Base-by-base conservation (phyloP, 768 basidiomycete species). In the Mycena floridula region DNA sequence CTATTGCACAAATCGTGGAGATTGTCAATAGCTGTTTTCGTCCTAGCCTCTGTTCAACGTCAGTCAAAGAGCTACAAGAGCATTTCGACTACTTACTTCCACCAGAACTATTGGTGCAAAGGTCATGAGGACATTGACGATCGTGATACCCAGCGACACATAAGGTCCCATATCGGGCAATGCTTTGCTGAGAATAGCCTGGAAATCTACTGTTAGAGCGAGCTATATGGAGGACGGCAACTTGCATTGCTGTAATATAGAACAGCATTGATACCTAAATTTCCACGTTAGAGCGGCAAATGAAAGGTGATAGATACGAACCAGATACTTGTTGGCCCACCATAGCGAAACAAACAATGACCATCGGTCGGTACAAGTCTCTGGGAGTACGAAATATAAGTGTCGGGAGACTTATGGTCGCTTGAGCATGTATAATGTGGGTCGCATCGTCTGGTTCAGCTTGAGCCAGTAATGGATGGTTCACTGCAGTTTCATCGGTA, bases 161-260 rank as follows among this genome's bases (percentile, higher is more conserved):
- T 89, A 85, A 16, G 89, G 79, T 0, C 87, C 92, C 20, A 82
- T 60, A 15, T 85, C 74, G 13, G 92, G 90, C 44, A 96, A 67
- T 3, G 89, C 74, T 47, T 78, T 85, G 21, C 82, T 77, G 21
- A 96, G 74, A 51, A 96, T 96, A n/a, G n/a, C n/a, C n/a, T n/a
- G n/a, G n/a, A n/a, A n/a, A n/a, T n/a, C n/a, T n/a, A n/a, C n/a
- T n/a, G n/a, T n/a, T n/a, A n/a, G n/a, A n/a, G n/a, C n/a, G n/a
- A n/a, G n/a, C n/a, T n/a, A n/a, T n/a, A n/a, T n/a, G n/a, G n/a
- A n/a, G n/a, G n/a, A n/a, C n/a, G n/a, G n/a, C n/a, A n/a, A n/a
- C n/a, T n/a, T 39, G 82, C 77, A 52, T 90, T 93, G 64, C 86
- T 89, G 65, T 94, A 95, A 61, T 92, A 95, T 44, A 95, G 71